Conservation (phyloP, 2,329 filamentous ascomycete species). For the Dryadomyces quercus-mongolicae region DNA sequence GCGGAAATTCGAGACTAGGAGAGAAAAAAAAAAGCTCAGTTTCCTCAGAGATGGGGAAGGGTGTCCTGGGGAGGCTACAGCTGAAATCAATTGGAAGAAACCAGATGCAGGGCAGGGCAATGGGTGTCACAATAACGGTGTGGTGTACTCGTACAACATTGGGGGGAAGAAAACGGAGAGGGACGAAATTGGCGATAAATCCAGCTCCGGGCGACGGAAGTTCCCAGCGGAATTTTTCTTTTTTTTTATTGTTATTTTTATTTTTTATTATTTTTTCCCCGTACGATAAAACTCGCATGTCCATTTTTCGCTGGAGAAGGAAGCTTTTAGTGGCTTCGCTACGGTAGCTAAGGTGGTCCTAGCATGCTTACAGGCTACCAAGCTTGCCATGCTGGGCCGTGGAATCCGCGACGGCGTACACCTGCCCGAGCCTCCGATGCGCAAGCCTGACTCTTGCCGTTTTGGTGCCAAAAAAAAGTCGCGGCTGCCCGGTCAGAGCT, state of each 20-base stretch:
- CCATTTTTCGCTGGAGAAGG: no score
- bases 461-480: neutral
- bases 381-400: neutral
- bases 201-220: neutral
- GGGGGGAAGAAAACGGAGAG: neutral
- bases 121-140: neutral
- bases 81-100: neutral
- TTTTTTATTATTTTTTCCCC: no score
- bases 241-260: neutral
- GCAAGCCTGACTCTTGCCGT: neutral
- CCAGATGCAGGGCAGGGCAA: neutral
- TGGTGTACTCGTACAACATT: neutral
- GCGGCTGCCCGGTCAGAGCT: neutral
- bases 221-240: neutral
- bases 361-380: neutral
- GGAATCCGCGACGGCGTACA: neutral
- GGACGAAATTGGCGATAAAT: neutral
- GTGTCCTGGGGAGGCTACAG: neutral
- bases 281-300: no score
- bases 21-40: neutral
- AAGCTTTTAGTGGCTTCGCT: neutral
- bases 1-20: neutral
- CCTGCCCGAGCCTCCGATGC: conserved; percentile 1
- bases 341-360: no score
- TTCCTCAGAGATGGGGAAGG: neutral